Percentiles rank a stretch among this genome's conserved stretches.
Evolutionary conservation across 192 early-diverging fungal species (phyloP).

Genomic region (Irineochytrium annulatum): DNA sequence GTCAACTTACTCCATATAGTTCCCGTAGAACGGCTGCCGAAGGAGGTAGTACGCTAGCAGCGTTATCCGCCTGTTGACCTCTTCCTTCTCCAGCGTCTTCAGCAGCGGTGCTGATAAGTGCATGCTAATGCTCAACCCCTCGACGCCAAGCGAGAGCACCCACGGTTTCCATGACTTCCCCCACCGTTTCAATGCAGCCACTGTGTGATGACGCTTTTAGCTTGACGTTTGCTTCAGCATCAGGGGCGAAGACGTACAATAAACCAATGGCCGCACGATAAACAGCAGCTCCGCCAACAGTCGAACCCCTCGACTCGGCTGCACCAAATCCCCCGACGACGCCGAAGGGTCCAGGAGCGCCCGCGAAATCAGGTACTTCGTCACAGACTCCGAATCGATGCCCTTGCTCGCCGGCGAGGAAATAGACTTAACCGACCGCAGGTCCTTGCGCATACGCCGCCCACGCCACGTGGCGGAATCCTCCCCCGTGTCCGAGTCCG

Average conservation of each 20-base stretch:
- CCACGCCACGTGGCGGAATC: conserved; percentile 42
- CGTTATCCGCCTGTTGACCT: conserved; percentile 67
- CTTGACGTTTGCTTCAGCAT: background rate
- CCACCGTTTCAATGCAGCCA: conserved; percentile 69
- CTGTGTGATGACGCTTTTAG: conserved; percentile 24
- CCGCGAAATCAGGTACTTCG: conserved; percentile 32
- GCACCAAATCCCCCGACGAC: conserved; percentile 68
- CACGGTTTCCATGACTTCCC: conserved; percentile 84
- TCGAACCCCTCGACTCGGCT: conserved; percentile 46
- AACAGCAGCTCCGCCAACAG: conserved; percentile 71
- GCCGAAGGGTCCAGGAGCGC: conserved; percentile 62
- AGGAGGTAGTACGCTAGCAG: conserved; percentile 79
- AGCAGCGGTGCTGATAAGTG: conserved; percentile 9
- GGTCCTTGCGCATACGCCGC: conserved; percentile 37
- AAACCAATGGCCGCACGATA: conserved; percentile 80
- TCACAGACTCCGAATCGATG: conserved; percentile 38
- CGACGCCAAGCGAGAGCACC: conserved; percentile 73
- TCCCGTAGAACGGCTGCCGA: conserved; percentile 77
- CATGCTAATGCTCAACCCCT: conserved; percentile 32
- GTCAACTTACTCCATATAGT: conserved; percentile 64
- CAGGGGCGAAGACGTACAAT: conserved; percentile 47
- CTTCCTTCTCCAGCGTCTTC: conserved; percentile 71
- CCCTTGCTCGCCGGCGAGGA: conserved; percentile 1
- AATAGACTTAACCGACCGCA: background rate
- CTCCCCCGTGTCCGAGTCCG: background rate